These are phyloP conservation scores for Pouteria glomerata DNA, from an alignment of 148 eudicot genomes.

Conservation along the genomic window DNA sequence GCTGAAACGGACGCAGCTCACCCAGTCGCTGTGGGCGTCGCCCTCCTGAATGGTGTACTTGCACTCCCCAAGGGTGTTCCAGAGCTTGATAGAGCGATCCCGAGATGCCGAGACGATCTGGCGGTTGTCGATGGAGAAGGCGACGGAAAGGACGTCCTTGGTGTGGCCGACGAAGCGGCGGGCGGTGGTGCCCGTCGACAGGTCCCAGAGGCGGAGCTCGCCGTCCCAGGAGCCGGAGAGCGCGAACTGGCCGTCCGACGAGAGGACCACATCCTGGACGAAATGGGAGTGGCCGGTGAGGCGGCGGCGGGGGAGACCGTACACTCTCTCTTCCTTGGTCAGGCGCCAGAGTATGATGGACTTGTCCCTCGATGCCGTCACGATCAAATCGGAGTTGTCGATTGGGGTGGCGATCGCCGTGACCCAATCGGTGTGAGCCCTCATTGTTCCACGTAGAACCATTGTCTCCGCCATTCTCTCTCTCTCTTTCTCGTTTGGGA, in stretches of 20 bases:
- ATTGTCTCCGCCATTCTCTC: slow-evolving; percentile 35
- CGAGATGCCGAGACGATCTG: slow-evolving; percentile 80
- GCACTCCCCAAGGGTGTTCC: slow-evolving; percentile 88
- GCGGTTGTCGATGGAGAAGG: slow-evolving; percentile 75
- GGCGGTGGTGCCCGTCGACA: slow-evolving; percentile 53
- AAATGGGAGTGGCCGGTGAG: slow-evolving; percentile 74
- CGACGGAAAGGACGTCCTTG: slow-evolving; percentile 73
- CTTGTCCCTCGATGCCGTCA: slow-evolving; percentile 45
- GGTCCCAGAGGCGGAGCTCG: slow-evolving; percentile 77
- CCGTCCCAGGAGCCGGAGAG: slow-evolving; percentile 89
- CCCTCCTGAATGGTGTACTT: slow-evolving; percentile 71
- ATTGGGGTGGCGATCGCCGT: slow-evolving; percentile 60
- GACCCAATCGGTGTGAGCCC: slow-evolving; percentile 60
- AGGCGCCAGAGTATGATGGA: slow-evolving; percentile 45
- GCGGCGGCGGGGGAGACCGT: slow-evolving; percentile 70
- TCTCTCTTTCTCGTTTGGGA: slow-evolving; percentile 3
- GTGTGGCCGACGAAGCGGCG: slow-evolving; percentile 75
- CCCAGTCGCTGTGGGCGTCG: slow-evolving; percentile 67
- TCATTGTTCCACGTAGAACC: slow-evolving; percentile 42
- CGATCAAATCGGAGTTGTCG: slow-evolving; percentile 54
- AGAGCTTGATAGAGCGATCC: slow-evolving; percentile 68
- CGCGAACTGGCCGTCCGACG: slow-evolving; percentile 79
- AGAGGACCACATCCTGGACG: slow-evolving; percentile 75
- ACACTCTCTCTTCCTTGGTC: slow-evolving; percentile 36
- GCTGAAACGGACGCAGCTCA: slow-evolving; percentile 73